These are phyloP conservation scores for Gaertneriomyces semiglobifer DNA, from an alignment of 192 early-diverging fungal species.

Conservation along the genomic window DNA sequence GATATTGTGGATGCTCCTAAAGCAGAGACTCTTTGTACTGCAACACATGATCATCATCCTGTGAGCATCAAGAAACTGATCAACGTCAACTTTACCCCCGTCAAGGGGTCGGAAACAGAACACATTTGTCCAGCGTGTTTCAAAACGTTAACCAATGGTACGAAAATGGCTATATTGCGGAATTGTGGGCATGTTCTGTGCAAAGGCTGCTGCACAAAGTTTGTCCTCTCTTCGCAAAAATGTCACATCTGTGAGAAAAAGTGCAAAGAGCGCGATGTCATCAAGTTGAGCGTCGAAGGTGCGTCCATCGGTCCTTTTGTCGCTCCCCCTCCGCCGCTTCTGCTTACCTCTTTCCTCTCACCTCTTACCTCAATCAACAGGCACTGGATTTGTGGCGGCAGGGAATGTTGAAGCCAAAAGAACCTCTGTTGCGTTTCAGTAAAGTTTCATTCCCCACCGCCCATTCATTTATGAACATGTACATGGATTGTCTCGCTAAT, in stretches of 20 bases:
- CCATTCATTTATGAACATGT: no score
- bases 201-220: conserved; percentile 59
- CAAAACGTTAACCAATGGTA: conserved; percentile 68
- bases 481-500: no score
- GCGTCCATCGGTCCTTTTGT: conserved; percentile 1
- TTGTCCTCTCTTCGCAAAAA: conserved; percentile 64
- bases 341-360: background rate
- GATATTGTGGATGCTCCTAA: conserved; percentile 54
- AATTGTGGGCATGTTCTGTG: conserved; percentile 74
- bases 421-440: conserved; percentile 65
- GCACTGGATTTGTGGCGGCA: conserved; percentile 61
- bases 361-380: conserved; percentile 24
- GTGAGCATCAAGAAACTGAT: conserved; percentile 69
- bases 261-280: conserved; percentile 65
- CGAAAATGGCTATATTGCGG: conserved; percentile 64
- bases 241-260: conserved; percentile 69
- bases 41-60: conserved; percentile 58
- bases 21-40: conserved; percentile 59
- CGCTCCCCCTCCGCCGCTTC: background rate
- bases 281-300: conserved; percentile 67
- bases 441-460: conserved; percentile 8
- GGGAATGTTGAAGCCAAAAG: conserved; percentile 61
- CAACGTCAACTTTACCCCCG: conserved; percentile 55
- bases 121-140: conserved; percentile 68
- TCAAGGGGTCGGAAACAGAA: conserved; percentile 42